A percentile compares a stretch with the other conserved stretches of the same genome.
phyloP scores from a whole-genome alignment of 2,329 filamentous ascomycete genomes.

The Scortechinia acanthostroma region DNA sequence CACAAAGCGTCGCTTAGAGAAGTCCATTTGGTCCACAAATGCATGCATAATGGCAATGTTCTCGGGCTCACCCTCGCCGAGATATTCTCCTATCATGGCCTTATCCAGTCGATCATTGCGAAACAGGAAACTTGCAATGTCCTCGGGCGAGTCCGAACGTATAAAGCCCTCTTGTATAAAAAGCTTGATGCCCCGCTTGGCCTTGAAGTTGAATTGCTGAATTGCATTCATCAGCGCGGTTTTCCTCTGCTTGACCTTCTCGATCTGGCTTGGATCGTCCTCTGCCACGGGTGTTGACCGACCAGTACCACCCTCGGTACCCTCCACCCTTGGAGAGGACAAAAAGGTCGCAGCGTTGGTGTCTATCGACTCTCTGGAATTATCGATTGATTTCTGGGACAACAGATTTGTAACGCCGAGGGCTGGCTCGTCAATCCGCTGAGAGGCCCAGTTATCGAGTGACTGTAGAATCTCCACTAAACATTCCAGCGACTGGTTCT shows the following conservation, averaged over 20 bases:
- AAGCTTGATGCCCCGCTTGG: conserved; percentile 83
- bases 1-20: conserved; percentile 82
- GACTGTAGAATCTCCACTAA: conserved; percentile 84
- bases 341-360: conserved; percentile 37
- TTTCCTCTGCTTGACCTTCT: conserved; percentile 88
- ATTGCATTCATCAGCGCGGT: conserved; percentile 85
- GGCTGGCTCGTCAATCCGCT: conserved; percentile 54
- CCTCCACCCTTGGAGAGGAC: conserved; percentile 7
- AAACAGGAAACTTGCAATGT: conserved; percentile 78
- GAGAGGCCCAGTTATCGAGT: conserved; percentile 80
- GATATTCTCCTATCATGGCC: conserved; percentile 82
- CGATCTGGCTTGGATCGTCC: conserved; percentile 88
- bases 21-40: conserved; percentile 94
- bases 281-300: conserved; percentile 59
- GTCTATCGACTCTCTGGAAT: conserved; percentile 70
- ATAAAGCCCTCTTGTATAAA: conserved; percentile 84
- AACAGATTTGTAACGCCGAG: conserved; percentile 38
- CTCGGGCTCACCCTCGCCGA: conserved; percentile 85
- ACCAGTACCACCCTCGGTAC: conserved; percentile 4
- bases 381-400: conserved; percentile 41
- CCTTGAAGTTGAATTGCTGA: conserved; percentile 93
- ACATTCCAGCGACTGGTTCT: conserved; percentile 80
- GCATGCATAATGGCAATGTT: conserved; percentile 98
- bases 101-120: conserved; percentile 83
- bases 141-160: conserved; percentile 65